These are phyloP conservation scores for Penicillium samsonianum DNA, from an alignment of 495 filamentous ascomycete species.

Conservation along the genomic window DNA sequence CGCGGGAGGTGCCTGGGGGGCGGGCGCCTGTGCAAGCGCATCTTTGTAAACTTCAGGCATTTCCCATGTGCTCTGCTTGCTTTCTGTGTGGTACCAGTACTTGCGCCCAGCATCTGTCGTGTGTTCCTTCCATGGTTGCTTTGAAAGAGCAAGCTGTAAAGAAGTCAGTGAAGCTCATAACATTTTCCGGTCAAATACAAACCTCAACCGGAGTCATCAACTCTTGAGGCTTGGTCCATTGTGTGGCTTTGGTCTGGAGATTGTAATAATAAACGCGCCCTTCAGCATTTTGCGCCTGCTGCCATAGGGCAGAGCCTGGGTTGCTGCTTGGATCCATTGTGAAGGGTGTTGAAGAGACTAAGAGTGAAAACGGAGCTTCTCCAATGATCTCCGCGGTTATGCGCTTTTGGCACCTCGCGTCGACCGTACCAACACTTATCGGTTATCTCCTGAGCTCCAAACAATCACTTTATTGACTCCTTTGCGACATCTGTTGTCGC, in stretches of 20 bases:
- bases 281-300: conserved; percentile 79
- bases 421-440: conserved; percentile 20
- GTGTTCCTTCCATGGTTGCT: conserved; percentile 92
- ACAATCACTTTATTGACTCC: conserved; percentile 23
- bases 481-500: conserved; percentile 33
- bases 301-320: conserved; percentile 65
- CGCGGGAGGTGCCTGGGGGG: conserved; percentile 53
- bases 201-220: conserved; percentile 89
- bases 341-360: conserved; percentile 12
- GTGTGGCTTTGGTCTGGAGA: conserved; percentile 77
- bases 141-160: conserved; percentile 71
- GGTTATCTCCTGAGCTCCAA: conserved; percentile 13
- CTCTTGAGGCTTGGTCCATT: conserved; percentile 92
- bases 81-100: conserved; percentile 93
- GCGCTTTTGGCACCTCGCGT: conserved; percentile 33
- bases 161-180: conserved; percentile 15
- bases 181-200: conserved; percentile 25
- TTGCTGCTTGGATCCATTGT: conserved; percentile 66
- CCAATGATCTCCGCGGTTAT: conserved; percentile 32
- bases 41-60: conserved; percentile 84
- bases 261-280: conserved; percentile 96
- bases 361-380: conserved; percentile 27
- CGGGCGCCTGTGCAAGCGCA: conserved; percentile 60
- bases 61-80: conserved; percentile 90
- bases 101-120: conserved; percentile 81